These are phyloP conservation scores for Clarkia xantiana DNA, from an alignment of 345 rosid species.

Conservation along the genomic window DNA sequence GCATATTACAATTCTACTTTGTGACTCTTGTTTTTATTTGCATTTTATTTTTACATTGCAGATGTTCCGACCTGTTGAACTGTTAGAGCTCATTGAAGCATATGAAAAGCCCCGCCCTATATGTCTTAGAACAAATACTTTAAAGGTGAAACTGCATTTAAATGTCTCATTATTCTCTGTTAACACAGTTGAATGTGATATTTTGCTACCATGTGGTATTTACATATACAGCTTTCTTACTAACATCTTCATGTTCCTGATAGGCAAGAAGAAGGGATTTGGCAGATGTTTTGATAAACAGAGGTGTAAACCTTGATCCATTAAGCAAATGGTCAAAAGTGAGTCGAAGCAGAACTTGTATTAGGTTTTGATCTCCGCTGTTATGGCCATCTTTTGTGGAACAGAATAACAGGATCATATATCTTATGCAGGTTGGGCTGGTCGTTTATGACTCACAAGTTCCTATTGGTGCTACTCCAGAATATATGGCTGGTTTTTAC, in stretches of 20 bases:
- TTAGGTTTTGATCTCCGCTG: neutral
- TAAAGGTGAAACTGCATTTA: slow-evolving; percentile 38
- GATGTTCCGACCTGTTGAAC: slow-evolving; percentile 95
- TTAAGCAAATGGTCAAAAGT: slow-evolving; percentile 98
- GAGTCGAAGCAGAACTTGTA: slow-evolving; percentile 6
- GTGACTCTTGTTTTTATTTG: neutral
- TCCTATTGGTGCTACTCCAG: slow-evolving; percentile 95
- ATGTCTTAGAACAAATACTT: slow-evolving; percentile 74
- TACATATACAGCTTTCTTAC: too few relatives aligned
- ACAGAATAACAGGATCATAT: neutral
- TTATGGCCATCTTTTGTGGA: neutral
- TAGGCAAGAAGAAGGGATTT: slow-evolving; percentile 84
- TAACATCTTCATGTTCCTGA: neutral
- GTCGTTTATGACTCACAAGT: slow-evolving; percentile 91
- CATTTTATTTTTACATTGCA: slow-evolving; percentile 19
- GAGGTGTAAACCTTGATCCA: slow-evolving; percentile 92
- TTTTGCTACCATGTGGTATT: too few relatives aligned
- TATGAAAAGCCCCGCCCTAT: slow-evolving; percentile 90
- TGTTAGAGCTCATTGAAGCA: slow-evolving; percentile 82
- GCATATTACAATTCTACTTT: too few relatives aligned
- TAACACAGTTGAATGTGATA: too few relatives aligned
- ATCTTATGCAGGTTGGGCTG: slow-evolving; percentile 60
- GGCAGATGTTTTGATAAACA: slow-evolving; percentile 85
- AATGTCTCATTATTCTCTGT: neutral
- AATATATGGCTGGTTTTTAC: slow-evolving; percentile 89